phyloP scores from a whole-genome alignment of 208 protist species.

The Wallacemonas sp. region DNA sequence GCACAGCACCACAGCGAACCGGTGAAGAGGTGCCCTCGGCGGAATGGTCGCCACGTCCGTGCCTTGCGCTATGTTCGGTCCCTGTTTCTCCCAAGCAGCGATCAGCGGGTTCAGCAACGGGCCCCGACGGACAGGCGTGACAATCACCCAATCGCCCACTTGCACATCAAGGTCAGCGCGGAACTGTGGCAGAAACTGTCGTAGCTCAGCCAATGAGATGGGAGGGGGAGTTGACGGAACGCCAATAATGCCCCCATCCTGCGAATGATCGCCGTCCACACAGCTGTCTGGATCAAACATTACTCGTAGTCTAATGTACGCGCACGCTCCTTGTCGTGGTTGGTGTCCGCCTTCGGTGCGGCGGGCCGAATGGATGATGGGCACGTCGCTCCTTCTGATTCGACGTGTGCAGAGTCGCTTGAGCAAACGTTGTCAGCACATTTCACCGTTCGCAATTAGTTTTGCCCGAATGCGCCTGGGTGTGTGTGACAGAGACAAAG shows the following conservation, averaged over 20 bases:
- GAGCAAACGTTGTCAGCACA: too few relatives aligned
- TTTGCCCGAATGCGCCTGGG: too few relatives aligned
- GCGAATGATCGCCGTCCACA: too few relatives aligned
- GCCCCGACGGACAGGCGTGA: conserved; percentile 43
- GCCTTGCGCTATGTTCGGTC: not conserved
- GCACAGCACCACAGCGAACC: not conserved
- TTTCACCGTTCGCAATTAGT: too few relatives aligned
- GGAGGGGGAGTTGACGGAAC: conserved; percentile 1
- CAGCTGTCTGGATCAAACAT: too few relatives aligned
- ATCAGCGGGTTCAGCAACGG: conserved; percentile 63
- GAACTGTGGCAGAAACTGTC: conserved; percentile 70
- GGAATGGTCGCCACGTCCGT: not conserved
- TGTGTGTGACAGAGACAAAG: too few relatives aligned
- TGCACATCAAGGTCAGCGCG: conserved; percentile 53
- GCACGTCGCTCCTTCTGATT: too few relatives aligned
- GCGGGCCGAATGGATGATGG: too few relatives aligned
- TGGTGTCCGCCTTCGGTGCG: too few relatives aligned
- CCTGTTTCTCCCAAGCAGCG: conserved; percentile 21
- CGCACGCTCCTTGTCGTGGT: too few relatives aligned
- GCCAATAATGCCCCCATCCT: conserved; percentile 1
- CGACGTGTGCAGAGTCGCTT: too few relatives aligned
- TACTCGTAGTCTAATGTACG: too few relatives aligned
- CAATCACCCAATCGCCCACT: conserved; percentile 82
- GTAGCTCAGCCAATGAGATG: conserved; percentile 42
- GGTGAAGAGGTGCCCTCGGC: not conserved